Conservation (phyloP, 805 yeast species). For the Candida silvicultrix region DNA sequence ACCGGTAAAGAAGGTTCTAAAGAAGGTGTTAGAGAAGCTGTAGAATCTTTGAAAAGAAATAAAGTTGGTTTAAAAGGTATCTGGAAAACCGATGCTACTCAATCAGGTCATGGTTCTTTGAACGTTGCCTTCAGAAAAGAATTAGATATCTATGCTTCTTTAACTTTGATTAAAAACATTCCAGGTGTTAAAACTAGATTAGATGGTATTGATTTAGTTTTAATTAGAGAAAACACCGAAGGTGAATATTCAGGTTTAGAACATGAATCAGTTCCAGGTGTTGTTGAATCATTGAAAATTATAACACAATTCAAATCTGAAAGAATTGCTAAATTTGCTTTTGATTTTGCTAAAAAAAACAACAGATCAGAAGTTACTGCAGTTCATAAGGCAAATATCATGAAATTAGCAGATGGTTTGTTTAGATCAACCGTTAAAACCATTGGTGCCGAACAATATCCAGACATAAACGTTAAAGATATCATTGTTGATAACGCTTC, state of each 20-base stretch:
- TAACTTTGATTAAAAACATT: conserved; percentile 88
- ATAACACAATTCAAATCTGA: conserved; percentile 93
- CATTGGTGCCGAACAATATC: conserved; percentile 80
- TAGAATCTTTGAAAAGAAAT: conserved; percentile 88
- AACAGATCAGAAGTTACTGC: conserved; percentile 91
- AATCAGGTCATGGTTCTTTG: conserved; percentile 74
- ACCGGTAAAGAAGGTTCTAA: conserved; percentile 46
- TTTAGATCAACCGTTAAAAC: conserved; percentile 91
- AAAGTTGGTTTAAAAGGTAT: conserved; percentile 96
- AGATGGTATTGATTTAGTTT: conserved; percentile 83
- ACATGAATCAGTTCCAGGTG: conserved; percentile 96
- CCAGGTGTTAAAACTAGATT: conserved; percentile 92
- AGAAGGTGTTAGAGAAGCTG: conserved; percentile 74
- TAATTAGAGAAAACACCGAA: conserved; percentile 98
- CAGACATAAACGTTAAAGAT: conserved; percentile 76
- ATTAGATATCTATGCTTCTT: conserved; percentile 90
- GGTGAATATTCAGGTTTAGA: conserved; percentile 98
- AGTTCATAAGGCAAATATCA: conserved; percentile 97
- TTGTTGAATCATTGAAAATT: conserved; percentile 93
- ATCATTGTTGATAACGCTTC: conserved; percentile 98
- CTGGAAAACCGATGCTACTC: conserved; percentile 82
- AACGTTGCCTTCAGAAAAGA: conserved; percentile 97
- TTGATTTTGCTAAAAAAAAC: conserved; percentile 90
- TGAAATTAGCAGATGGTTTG: conserved; percentile 98
- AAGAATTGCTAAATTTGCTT: conserved; percentile 95